Conservation (phyloP, 768 basidiomycete genomes). For the Termitomyces sp. region DNA sequence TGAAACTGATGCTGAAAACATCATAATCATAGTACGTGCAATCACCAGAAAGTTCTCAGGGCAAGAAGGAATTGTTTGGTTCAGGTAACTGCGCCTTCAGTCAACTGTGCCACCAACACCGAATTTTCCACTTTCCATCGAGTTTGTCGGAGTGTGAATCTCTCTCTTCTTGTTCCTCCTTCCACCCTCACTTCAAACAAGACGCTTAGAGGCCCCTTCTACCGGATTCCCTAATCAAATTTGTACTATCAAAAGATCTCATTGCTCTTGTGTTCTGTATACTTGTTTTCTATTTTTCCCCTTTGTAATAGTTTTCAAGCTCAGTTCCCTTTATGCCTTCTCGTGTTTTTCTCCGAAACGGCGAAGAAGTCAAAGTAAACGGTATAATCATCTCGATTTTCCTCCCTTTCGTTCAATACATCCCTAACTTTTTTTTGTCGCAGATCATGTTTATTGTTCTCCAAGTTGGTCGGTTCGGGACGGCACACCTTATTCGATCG, state of each 20-base stretch:
- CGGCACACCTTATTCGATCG: slow-evolving; percentile 92
- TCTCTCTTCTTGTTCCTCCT: slow-evolving; percentile 29
- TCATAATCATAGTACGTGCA: not conserved
- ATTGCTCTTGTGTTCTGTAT: slow-evolving; percentile 14
- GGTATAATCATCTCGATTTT: slow-evolving; percentile 44
- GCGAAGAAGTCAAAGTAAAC: slow-evolving; percentile 81
- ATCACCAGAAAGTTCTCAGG: slow-evolving; percentile 8
- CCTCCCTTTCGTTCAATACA: slow-evolving; percentile 5
- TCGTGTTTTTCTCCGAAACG: slow-evolving; percentile 69
- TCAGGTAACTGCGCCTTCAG: slow-evolving; percentile 9
- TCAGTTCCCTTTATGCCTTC: slow-evolving; percentile 33
- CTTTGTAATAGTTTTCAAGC: slow-evolving; percentile 23
- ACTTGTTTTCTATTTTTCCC: slow-evolving; percentile 26
- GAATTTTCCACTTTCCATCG: slow-evolving; percentile 8
- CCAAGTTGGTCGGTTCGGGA: slow-evolving; percentile 89
- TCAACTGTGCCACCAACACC: slow-evolving; percentile 10
- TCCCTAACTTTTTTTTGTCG: slow-evolving; percentile 27
- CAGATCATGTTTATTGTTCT: slow-evolving; percentile 97
- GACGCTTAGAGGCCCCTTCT: slow-evolving; percentile 16
- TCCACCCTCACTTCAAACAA: slow-evolving; percentile 29
- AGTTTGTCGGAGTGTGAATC: slow-evolving; percentile 39
- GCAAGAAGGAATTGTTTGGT: slow-evolving; percentile 7
- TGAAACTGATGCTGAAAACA: slow-evolving; percentile 6
- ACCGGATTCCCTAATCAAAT: slow-evolving; percentile 16
- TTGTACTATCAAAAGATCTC: slow-evolving; percentile 14